Evolutionary conservation across 2,329 filamentous ascomycete species (phyloP).

Genomic region (Proliferodiscus dingleyae): DNA sequence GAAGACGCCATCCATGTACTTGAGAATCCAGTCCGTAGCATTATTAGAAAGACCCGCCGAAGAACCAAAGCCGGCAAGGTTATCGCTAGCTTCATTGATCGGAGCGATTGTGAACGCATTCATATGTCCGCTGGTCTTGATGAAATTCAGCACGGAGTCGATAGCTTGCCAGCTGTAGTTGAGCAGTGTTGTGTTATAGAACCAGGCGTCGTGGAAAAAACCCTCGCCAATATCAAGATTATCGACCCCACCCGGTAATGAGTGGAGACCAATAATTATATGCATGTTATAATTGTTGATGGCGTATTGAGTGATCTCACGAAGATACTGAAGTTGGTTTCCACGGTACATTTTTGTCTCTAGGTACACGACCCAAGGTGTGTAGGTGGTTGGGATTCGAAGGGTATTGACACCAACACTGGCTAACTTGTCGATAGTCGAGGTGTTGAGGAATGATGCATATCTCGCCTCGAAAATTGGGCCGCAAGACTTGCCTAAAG

Average conservation of each 20-base stretch:
- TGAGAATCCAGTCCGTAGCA: slow-evolving; percentile 30
- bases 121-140: slow-evolving; percentile 26
- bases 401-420: slow-evolving; percentile 30
- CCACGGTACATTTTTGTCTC: slow-evolving; percentile 32
- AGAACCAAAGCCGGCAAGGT: slow-evolving; percentile 32
- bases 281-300: slow-evolving; percentile 37
- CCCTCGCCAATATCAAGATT: slow-evolving; percentile 32
- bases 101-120: slow-evolving; percentile 33
- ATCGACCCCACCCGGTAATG: slow-evolving; percentile 36
- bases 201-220: slow-evolving; percentile 32
- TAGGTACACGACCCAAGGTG: slow-evolving; percentile 34
- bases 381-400: slow-evolving; percentile 35
- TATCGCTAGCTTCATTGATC: slow-evolving; percentile 36
- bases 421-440: slow-evolving; percentile 32
- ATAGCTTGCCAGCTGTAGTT: slow-evolving; percentile 32
- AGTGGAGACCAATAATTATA: slow-evolving; percentile 39
- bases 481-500: slow-evolving; percentile 29
- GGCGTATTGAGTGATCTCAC: slow-evolving; percentile 32
- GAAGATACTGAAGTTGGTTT: slow-evolving; percentile 30
- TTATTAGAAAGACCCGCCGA: slow-evolving; percentile 28
- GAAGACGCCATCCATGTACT: slow-evolving; percentile 31
- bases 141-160: slow-evolving; percentile 31
- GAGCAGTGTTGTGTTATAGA: slow-evolving; percentile 33
- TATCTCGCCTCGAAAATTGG: slow-evolving; percentile 30
- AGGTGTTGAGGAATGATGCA: slow-evolving; percentile 28